Percentiles rank a stretch among this genome's conserved stretches.
These are phyloP conservation scores for Platismatia glauca DNA, from an alignment of 495 filamentous ascomycete genomes.

Conservation along the genomic window DNA sequence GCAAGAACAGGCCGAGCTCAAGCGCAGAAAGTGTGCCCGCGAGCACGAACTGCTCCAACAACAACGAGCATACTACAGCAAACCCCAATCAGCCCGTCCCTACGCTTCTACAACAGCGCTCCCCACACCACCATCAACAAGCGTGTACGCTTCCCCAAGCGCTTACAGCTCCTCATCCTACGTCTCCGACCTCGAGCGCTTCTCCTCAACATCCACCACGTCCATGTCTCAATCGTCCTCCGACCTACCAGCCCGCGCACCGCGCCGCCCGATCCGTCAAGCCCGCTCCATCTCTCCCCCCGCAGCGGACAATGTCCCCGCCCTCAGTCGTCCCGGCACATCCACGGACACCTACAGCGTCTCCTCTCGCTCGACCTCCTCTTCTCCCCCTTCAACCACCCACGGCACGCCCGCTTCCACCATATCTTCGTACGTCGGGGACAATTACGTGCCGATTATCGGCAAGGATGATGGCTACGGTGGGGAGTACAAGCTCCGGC, in stretches of 20 bases:
- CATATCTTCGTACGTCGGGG: constrained; percentile 21
- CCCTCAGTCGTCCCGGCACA: constrained; percentile 34
- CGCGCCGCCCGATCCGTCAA: constrained; percentile 30
- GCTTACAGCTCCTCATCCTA: constrained; percentile 30
- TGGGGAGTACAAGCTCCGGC: constrained; percentile 20
- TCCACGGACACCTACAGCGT: constrained; percentile 38
- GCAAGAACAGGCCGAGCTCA: constrained; percentile 28
- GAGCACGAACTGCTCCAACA: constrained; percentile 32
- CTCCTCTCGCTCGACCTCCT: constrained; percentile 42
- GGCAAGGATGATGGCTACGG: constrained; percentile 16
- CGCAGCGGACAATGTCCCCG: constrained; percentile 40
- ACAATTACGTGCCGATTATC: constrained; percentile 18
- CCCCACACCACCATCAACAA: constrained; percentile 15
- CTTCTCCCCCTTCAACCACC: constrained; percentile 35
- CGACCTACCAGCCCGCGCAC: constrained; percentile 28
- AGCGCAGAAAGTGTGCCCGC: constrained; percentile 18
- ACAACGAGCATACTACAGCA: constrained; percentile 35
- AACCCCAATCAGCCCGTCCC: constrained; percentile 19
- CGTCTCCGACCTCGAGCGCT: constrained; percentile 28
- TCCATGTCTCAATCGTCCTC: constrained; percentile 35
- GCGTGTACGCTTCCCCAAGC: constrained; percentile 22
- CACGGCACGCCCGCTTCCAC: constrained; percentile 29
- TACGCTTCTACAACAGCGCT: constrained; percentile 18
- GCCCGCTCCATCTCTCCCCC: constrained; percentile 45
- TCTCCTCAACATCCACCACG: constrained; percentile 24